Base-by-base conservation (phyloP, 768 basidiomycete genomes). In the Rhizopogon salebrosus region DNA sequence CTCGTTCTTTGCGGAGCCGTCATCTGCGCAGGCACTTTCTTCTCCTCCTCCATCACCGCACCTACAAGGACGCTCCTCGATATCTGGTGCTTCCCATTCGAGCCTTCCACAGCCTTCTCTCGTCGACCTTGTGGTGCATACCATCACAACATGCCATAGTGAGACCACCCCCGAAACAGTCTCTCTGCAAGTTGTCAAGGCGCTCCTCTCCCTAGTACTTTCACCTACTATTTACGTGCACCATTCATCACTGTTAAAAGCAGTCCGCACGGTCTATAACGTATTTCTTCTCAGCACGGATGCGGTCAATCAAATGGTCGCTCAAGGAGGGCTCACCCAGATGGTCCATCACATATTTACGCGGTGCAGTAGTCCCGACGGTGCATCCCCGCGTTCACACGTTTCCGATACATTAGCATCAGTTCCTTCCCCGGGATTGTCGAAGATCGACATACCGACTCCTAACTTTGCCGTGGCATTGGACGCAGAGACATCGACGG, bases 301-400 rank as follows among this genome's bases (percentile, higher is more conserved):
- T 62, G 80, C 87, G 4, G 89, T 94, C 46, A 98, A 95, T 60
- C 97, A 98, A 71, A 95, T 91, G 75, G 95, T 99, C 35, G 97
- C 97, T 16, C 97, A 99, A 69, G 97, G 95, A 18, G 93, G 95
- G 16, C 80, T 99, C 16, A 94, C 93, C 0, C 97, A 99, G 68
- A 98, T 99, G 86, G 94, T 98, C 3, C 89, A 97, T 61, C 95
- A 98, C 62, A 85, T 98, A 52, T 98, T 99, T 66, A 80, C 87
- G 13, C 82, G 97, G 20, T 92, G 91, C 62, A 77, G 77, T 64
- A 62, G 75, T 26, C 64, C 57, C 26, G 59, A 60, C 52, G 52
- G 53, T 53, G 29, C 54, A 42, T 38, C 55, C 27, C 41, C 53
- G 54, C 49, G 60, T 46, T 52, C 62, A 58, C 60, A 62, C 18